Evolutionary conservation across 257 asterid genomes (phyloP).

Genomic region (Scutellaria barbata): DNA sequence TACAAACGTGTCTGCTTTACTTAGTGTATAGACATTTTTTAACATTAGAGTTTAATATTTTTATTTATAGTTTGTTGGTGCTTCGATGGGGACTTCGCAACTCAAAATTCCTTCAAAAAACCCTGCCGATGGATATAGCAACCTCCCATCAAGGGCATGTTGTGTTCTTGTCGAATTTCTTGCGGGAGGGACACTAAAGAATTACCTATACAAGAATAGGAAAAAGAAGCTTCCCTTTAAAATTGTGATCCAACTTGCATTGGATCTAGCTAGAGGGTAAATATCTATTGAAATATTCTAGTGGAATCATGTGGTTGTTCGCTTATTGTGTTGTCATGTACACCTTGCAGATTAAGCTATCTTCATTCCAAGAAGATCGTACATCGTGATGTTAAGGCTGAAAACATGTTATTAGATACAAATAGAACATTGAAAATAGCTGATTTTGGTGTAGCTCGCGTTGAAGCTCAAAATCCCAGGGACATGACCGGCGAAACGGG

Average conservation of each 20-base stretch:
- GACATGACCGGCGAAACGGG: slow-evolving; percentile 99
- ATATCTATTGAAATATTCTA: background rate
- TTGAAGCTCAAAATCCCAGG: slow-evolving; percentile 90
- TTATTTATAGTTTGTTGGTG: slow-evolving; percentile 74
- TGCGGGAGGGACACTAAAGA: slow-evolving; percentile 81
- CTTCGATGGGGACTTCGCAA: slow-evolving; percentile 96
- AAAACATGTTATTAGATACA: slow-evolving; percentile 81
- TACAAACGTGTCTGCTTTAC: too few relatives aligned
- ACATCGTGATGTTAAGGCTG: slow-evolving; percentile 96
- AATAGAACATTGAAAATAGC: slow-evolving; percentile 74
- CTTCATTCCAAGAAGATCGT: slow-evolving; percentile 88
- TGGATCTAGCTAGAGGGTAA: slow-evolving; percentile 91
- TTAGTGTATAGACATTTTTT: too few relatives aligned
- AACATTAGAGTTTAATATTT: background rate
- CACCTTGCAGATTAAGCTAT: slow-evolving; percentile 75
- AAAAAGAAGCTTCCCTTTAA: slow-evolving; percentile 83
- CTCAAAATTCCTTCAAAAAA: slow-evolving; percentile 86
- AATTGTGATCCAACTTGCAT: slow-evolving; percentile 82
- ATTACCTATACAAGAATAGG: slow-evolving; percentile 70
- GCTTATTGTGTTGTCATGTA: background rate
- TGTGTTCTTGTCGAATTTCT: slow-evolving; percentile 92
- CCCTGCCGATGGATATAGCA: slow-evolving; percentile 72
- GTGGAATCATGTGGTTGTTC: background rate
- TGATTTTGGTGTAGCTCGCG: slow-evolving; percentile 97
- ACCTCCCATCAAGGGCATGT: slow-evolving; percentile 86